phyloP scores from a whole-genome alignment of 768 basidiomycete species.

The Suillus placidus region DNA sequence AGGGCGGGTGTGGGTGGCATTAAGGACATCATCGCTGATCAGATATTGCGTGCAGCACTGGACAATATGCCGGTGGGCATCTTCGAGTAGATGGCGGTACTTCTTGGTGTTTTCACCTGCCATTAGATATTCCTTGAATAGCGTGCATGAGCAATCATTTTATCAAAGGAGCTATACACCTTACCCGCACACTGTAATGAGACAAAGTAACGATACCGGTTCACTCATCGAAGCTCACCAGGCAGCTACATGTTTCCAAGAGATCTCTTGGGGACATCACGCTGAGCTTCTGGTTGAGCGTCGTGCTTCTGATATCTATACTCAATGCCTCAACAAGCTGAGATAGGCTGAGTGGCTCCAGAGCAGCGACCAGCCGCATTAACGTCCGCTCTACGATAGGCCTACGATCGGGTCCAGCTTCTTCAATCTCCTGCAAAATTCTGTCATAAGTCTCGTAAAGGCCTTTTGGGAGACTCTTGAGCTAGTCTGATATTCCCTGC shows the following conservation, averaged over 20 bases:
- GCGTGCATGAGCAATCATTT: neutral
- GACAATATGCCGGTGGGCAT: constrained; percentile 1
- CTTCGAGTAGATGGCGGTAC: neutral
- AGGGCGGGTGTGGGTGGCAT: neutral
- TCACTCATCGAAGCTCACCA: constrained; percentile 19
- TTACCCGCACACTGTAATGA: constrained; percentile 29
- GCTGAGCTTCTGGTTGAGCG: constrained; percentile 11
- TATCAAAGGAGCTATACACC: neutral
- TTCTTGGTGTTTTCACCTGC: neutral
- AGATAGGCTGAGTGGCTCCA: constrained; percentile 17
- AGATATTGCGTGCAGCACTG: neutral
- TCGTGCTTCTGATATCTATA: constrained; percentile 12
- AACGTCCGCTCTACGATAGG: constrained; percentile 11
- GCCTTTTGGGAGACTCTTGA: constrained; percentile 19
- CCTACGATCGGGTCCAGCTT: neutral
- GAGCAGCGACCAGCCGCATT: constrained; percentile 20
- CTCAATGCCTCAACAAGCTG: constrained; percentile 20
- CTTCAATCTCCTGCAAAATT: constrained; percentile 20
- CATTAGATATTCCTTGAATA: constrained; percentile 1
- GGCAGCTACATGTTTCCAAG: constrained; percentile 19
- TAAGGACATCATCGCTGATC: neutral
- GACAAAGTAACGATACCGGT: constrained; percentile 18
- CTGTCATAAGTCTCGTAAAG: constrained; percentile 26
- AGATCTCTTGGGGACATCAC: constrained; percentile 14
- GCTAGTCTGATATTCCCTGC: constrained; percentile 16